Base-by-base conservation (phyloP, 495 filamentous ascomycete species). In the Zalerion maritima region DNA sequence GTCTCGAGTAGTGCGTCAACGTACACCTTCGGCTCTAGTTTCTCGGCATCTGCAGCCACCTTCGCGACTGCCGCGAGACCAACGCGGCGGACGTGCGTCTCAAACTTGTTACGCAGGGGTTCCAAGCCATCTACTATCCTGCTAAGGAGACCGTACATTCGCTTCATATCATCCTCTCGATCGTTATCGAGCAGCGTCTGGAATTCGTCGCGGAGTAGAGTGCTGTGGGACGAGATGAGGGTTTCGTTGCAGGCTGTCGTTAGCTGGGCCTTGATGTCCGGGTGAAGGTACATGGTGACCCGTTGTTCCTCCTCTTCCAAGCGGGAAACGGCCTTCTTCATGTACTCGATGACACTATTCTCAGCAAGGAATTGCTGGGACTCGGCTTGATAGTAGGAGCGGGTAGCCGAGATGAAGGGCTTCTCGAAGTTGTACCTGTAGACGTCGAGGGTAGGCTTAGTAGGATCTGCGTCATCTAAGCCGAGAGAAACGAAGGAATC, bases 331-430 rank as follows among this genome's bases (percentile, higher is more conserved):
- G 89, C 91, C 62, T 99, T 99, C 65, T 96, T 96, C 91, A 96
- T 96, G 55, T 96, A 99, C 46, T 99, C 89, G 17, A 99, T 86
- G 5, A 96, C 85, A 40, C 81, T 93, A 46, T 99, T 99, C 47
- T 96, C 87, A 5, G 84, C 78, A 6, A 96, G 75, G 47, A 96
- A 99, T 42, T 81, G 78, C 36, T 83, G 79, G 31, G 86, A 94
- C 47, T 99, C 89, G 22, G 77, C 76, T 37, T 86, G 67, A 49
- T 96, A 99, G 54, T 94, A 96, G 4, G 55, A 48, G 38, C 63
- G 71, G 6, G 89, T 99, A 4, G 84, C 84, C 3, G 68, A 64
- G 29, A 99, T 71, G 69, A 87, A 99, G 1, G 89, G 91, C 38
- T 61, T 67, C 60, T 99, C 85, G 52, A 99, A 99, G 54, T 81